These are phyloP conservation scores for Didymella arachidicola DNA, from an alignment of 2,329 filamentous ascomycete genomes.

Conservation along the genomic window DNA sequence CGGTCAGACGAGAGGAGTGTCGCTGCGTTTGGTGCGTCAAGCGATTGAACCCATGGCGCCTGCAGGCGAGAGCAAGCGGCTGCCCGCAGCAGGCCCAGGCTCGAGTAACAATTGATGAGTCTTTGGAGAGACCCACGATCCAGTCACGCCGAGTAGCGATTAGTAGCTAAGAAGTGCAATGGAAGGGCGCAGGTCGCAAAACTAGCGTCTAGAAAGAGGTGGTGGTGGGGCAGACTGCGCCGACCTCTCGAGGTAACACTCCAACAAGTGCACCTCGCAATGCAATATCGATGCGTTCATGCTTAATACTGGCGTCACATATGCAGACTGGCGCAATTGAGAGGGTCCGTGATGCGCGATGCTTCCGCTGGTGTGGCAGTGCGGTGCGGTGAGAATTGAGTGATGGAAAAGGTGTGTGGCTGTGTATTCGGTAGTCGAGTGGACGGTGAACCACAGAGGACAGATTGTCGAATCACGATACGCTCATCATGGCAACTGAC, in stretches of 20 bases:
- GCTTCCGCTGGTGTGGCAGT: slow-evolving; percentile 35
- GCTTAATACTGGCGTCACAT: slow-evolving; percentile 11
- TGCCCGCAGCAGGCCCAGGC: slow-evolving; percentile 25
- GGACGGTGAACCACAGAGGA: slow-evolving; percentile 31
- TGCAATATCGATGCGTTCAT: slow-evolving; percentile 2
- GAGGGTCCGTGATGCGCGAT: slow-evolving; percentile 17
- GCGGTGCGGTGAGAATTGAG: slow-evolving; percentile 35
- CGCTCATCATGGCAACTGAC: slow-evolving; percentile 20
- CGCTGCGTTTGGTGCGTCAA: slow-evolving; percentile 29
- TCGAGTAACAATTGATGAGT: slow-evolving; percentile 31
- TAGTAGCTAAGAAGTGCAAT: neutral
- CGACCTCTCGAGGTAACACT: neutral
- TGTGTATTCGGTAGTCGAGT: slow-evolving; percentile 12
- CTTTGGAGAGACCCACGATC: slow-evolving; percentile 14
- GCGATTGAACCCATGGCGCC: slow-evolving; percentile 29
- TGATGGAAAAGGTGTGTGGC: slow-evolving; percentile 29
- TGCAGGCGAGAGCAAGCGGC: slow-evolving; percentile 25
- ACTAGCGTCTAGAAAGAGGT: neutral
- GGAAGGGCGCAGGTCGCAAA: slow-evolving; percentile 11
- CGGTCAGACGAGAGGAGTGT: slow-evolving; percentile 45
- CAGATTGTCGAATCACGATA: slow-evolving; percentile 28
- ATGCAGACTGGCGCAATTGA: slow-evolving; percentile 10
- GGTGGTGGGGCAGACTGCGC: slow-evolving; percentile 6
- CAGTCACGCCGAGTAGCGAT: slow-evolving; percentile 8
- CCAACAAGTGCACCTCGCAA: slow-evolving; percentile 8